phyloP scores from a whole-genome alignment of 2,329 filamentous ascomycete genomes.

The Colletotrichum falcatum region DNA sequence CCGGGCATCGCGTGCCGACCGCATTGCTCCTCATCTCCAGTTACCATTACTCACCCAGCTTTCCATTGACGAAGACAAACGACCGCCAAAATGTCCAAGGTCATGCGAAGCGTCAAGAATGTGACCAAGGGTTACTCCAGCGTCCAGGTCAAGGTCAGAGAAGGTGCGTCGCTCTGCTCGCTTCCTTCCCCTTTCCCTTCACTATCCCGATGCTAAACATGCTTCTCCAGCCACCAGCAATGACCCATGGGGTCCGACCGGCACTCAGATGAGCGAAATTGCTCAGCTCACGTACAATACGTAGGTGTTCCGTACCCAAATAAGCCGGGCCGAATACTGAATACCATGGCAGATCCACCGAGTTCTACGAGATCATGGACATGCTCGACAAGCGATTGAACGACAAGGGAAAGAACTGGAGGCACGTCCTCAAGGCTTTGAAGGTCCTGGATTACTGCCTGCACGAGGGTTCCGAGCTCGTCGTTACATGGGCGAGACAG shows the following conservation, averaged over 20 bases:
- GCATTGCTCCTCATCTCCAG: background rate
- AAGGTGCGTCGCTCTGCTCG: slow-evolving; percentile 72
- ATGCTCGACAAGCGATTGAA: slow-evolving; percentile 99
- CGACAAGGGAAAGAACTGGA: slow-evolving; percentile 99
- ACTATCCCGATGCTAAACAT: slow-evolving; percentile 46
- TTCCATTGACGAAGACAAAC: slow-evolving; percentile 9
- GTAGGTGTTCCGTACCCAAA: slow-evolving; percentile 65
- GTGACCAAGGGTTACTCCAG: slow-evolving; percentile 98
- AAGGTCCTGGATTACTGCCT: slow-evolving; percentile 98
- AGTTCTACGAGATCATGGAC: slow-evolving; percentile 99
- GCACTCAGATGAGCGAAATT: slow-evolving; percentile 98
- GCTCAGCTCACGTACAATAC: slow-evolving; percentile 98
- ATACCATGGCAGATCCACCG: slow-evolving; percentile 75
- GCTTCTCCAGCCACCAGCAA: slow-evolving; percentile 88
- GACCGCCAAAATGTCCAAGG: slow-evolving; percentile 83
- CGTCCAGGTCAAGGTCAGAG: slow-evolving; percentile 97
- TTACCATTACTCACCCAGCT: background rate
- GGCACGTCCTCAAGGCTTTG: slow-evolving; percentile 95
- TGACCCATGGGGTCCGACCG: slow-evolving; percentile 97
- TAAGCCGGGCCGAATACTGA: slow-evolving; percentile 9
- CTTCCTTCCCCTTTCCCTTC: background rate
- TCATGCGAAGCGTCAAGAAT: slow-evolving; percentile 98
- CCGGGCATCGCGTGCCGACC: slow-evolving; percentile 7
- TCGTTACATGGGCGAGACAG: slow-evolving; percentile 97
- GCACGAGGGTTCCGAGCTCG: slow-evolving; percentile 95